Percentiles rank a stretch among this genome's conserved stretches.
Conservation (phyloP, 768 basidiomycete genomes). For the Calocybe gangraenosa region DNA sequence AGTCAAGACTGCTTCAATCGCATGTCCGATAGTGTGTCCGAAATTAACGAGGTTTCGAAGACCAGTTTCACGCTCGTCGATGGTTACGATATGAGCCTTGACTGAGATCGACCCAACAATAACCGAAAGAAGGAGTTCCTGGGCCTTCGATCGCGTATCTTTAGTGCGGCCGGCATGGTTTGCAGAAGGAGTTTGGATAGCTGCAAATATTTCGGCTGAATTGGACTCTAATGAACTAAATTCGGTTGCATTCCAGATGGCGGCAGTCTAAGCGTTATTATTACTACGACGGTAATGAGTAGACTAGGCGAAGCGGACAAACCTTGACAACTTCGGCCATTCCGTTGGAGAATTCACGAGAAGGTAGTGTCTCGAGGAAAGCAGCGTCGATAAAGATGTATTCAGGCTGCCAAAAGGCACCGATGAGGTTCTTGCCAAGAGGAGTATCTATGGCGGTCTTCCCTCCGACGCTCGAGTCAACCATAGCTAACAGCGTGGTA, state of each 20-base stretch:
- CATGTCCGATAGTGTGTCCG: constrained; percentile 97
- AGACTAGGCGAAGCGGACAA: constrained; percentile 15
- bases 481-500: constrained; percentile 96
- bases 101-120: constrained; percentile 93
- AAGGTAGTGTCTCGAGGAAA: constrained; percentile 89
- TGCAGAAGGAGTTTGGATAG: constrained; percentile 70
- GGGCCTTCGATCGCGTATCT: constrained; percentile 67
- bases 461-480: constrained; percentile 95
- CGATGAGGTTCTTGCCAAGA: constrained; percentile 97
- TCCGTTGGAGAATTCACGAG: constrained; percentile 95
- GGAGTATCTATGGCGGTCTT: constrained; percentile 99
- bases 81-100: constrained; percentile 95
- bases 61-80: constrained; percentile 95
- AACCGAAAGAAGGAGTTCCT: constrained; percentile 82
- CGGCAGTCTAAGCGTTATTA: constrained; percentile 71
- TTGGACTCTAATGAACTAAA: constrained; percentile 87
- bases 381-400: constrained; percentile 98
- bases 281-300: neutral
- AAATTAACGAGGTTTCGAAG: constrained; percentile 99
- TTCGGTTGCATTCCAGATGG: constrained; percentile 94
- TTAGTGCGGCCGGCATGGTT: constrained; percentile 53
- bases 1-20: constrained; percentile 94
- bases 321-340: constrained; percentile 99
- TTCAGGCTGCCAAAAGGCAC: constrained; percentile 97
- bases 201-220: constrained; percentile 79